phyloP scores from a whole-genome alignment of 2,329 filamentous ascomycete genomes.

The Ophiobolus disseminans region DNA sequence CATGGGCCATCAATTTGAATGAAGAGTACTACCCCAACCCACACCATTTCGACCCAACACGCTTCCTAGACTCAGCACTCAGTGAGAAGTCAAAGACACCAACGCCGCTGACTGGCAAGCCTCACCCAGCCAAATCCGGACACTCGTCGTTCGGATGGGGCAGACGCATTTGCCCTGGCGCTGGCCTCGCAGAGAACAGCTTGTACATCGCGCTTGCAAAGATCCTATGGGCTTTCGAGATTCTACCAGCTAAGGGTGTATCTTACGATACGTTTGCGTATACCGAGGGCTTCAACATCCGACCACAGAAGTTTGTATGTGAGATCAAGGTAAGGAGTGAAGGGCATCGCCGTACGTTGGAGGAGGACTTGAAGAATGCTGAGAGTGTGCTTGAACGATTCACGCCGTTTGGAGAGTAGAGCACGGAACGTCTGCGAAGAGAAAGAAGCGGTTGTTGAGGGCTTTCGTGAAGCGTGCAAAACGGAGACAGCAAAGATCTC shows the following conservation, averaged over 20 bases:
- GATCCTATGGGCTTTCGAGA: constrained; percentile 47
- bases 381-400: constrained; percentile 44
- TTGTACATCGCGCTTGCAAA: constrained; percentile 44
- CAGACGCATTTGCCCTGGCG: constrained; percentile 41
- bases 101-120: constrained; percentile 24
- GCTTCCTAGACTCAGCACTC: constrained; percentile 45
- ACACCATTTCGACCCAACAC: constrained; percentile 50
- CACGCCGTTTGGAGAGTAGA: constrained; percentile 42
- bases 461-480: too few relatives aligned
- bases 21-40: constrained; percentile 50
- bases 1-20: constrained; percentile 55
- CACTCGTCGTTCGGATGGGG: constrained; percentile 49
- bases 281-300: constrained; percentile 52
- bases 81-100: constrained; percentile 23
- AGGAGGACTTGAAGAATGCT: constrained; percentile 37
- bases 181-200: constrained; percentile 39
- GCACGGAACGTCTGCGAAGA: not conserved
- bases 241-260: constrained; percentile 37
- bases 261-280: constrained; percentile 50
- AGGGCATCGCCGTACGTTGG: constrained; percentile 36
- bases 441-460: not conserved
- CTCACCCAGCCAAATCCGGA: constrained; percentile 39
- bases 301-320: constrained; percentile 47
- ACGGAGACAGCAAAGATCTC: too few relatives aligned
- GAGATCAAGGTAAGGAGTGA: constrained; percentile 43